Conservation (phyloP, 2,329 filamentous ascomycete genomes). For the Ambrosiella beaveri region DNA sequence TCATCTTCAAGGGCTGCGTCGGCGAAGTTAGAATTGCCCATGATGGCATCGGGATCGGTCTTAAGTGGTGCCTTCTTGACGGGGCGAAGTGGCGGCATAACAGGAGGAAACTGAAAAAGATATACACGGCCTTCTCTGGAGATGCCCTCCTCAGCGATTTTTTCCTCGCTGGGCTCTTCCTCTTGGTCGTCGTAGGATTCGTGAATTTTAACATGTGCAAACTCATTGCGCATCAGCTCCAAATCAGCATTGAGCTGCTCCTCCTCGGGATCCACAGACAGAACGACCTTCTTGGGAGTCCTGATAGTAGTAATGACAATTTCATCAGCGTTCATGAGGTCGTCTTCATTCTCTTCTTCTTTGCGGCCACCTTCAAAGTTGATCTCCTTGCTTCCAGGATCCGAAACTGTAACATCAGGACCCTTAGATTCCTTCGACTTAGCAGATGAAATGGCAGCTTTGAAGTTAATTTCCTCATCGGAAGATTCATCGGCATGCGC, state of each 20-base stretch:
- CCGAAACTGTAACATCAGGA: conserved; percentile 37
- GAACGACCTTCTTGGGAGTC: conserved; percentile 15
- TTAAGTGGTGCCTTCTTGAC: conserved; percentile 14
- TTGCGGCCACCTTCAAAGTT: conserved; percentile 22
- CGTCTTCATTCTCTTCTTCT: conserved; percentile 15
- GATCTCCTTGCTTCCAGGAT: conserved; percentile 30
- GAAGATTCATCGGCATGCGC: conserved; percentile 9
- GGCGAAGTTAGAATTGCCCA: conserved; percentile 15
- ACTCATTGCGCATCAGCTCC: conserved; percentile 25
- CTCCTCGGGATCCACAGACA: conserved; percentile 14
- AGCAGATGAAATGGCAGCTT: conserved; percentile 12
- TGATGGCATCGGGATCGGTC: conserved; percentile 15
- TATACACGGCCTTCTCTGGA: conserved; percentile 37
- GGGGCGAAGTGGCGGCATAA: conserved; percentile 35
- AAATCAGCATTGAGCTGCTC: conserved; percentile 23
- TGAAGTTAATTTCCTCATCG: conserved; percentile 13
- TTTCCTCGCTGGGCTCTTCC: conserved; percentile 13
- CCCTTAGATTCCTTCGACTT: not conserved
- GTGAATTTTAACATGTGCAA: conserved; percentile 15
- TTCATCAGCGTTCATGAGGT: conserved; percentile 16
- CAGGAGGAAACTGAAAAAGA: conserved; percentile 47
- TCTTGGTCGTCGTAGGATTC: conserved; percentile 7
- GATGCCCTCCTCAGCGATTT: conserved; percentile 11
- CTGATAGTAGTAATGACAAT: conserved; percentile 18
- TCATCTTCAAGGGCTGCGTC: conserved; percentile 21